Percentiles rank a stretch among this genome's conserved stretches.
phyloP scores from a whole-genome alignment of 331 rosid species.

The Acacia pycnantha region DNA sequence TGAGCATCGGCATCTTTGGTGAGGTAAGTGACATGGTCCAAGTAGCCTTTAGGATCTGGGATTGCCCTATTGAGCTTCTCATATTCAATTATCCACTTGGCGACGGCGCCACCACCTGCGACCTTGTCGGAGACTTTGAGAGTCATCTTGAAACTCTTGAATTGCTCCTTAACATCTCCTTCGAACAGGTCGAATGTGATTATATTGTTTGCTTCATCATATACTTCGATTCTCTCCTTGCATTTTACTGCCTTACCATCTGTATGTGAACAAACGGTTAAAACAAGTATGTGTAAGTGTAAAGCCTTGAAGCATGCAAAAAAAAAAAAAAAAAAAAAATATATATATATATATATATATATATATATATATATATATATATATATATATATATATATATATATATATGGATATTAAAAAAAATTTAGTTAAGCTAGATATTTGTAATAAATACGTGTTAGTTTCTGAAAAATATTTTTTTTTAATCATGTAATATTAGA shows the following conservation, averaged over 20 bases:
- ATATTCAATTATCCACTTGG: conserved; percentile 33
- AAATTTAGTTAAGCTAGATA: too few relatives aligned
- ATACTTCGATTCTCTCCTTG: neutral
- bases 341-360: too few relatives aligned
- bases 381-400: too few relatives aligned
- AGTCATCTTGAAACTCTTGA: neutral
- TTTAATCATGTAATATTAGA: too few relatives aligned
- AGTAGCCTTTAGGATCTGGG: conserved; percentile 14
- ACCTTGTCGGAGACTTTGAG: neutral
- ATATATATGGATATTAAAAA: too few relatives aligned
- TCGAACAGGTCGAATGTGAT: neutral
- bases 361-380: too few relatives aligned
- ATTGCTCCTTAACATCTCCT: neutral
- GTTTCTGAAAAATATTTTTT: too few relatives aligned
- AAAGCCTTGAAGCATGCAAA: too few relatives aligned
- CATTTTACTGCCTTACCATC: neutral
- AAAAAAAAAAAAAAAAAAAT: too few relatives aligned
- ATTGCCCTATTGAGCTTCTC: conserved; percentile 29
- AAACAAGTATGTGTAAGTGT: too few relatives aligned
- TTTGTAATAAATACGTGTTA: too few relatives aligned
- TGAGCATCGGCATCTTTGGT: conserved; percentile 22
- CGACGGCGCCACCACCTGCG: neutral
- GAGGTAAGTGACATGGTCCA: neutral
- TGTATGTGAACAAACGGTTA: neutral
- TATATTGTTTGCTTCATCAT: neutral